Base-by-base conservation (phyloP, 208 protist genomes). In the Trypanosoma cruzi region DNA sequence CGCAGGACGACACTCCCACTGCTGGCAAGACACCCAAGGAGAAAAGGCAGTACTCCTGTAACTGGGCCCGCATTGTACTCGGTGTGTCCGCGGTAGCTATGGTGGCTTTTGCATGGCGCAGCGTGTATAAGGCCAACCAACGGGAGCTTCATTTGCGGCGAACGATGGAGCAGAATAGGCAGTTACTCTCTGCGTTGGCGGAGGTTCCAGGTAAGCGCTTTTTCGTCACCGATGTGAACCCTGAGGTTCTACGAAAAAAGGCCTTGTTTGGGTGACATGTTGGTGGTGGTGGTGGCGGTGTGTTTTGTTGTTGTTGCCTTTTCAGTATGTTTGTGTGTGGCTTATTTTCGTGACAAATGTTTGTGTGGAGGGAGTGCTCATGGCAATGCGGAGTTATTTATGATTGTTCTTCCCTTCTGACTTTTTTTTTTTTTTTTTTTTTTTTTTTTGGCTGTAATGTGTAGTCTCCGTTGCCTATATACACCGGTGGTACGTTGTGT, bases 111-210 rank as follows among this genome's bases (percentile, higher is more conserved):
- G 72, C 66, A 0, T 94, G 88, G 86, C 50, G 81, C 3, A 49
- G 71, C 7, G 71, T 90, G 34, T 94, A 92, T 67, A 65, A 72
- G 26, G 74, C 75, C 16, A 94, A 94, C 71, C 82, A 91, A 24
- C 56, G 64, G 0, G 84, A 91, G 44, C 71, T 91, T 34, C 18
- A 74, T 18, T 0, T 77, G 16, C 80, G 77, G 0, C 73, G 78
- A 13, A 67, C 73, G 0, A 20, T 67, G n/a, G 67, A 80, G 14
- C 59, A 71, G 36, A 70, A 88, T 2, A 73, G 79, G 32, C 59
- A 53, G 53, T 58, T 90, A 3, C n/a, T 71, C 11, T 68, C 71
- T 10, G 65, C 82, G 0, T 61, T 94, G 16, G 32, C 36, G 0
- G 88, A 90, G 28, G 80, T 85, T 4, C 85, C 88, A 0, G 88